Percentiles rank a stretch among this genome's conserved stretches.
Conservation (phyloP, 352 stramenopile genomes). For the Globisporangium yorkense region DNA sequence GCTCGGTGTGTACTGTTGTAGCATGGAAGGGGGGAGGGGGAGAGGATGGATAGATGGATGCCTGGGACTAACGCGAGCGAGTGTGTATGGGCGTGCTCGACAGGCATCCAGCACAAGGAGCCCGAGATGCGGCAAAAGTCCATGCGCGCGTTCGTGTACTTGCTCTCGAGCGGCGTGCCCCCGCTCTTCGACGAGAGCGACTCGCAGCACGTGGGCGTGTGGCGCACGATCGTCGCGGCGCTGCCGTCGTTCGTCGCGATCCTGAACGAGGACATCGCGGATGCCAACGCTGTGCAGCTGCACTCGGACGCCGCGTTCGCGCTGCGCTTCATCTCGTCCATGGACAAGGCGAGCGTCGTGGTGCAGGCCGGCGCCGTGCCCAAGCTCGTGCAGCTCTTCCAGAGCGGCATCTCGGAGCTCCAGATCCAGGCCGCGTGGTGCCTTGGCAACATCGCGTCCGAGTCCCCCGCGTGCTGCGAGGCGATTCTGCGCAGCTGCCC, state of each 20-base stretch:
- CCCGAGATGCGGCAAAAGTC: conserved; percentile 68
- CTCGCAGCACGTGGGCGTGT: conserved; percentile 78
- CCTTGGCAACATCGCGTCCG: conserved; percentile 80
- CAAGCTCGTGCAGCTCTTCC: conserved; percentile 79
- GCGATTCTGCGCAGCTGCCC: conserved; percentile 70
- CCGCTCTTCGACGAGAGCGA: conserved; percentile 80
- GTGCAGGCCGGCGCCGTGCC: conserved; percentile 66
- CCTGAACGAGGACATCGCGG: conserved; percentile 57
- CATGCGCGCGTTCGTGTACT: conserved; percentile 83
- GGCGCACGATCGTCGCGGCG: conserved; percentile 74
- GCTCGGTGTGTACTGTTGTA: conserved; percentile 26
- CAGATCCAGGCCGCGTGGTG: conserved; percentile 87
- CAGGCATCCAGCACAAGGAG: conserved; percentile 78
- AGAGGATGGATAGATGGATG: neutral
- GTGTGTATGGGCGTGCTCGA: neutral
- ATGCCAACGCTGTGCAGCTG: conserved; percentile 61
- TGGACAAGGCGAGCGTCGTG: conserved; percentile 79
- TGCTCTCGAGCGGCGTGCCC: conserved; percentile 80
- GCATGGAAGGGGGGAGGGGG: neutral
- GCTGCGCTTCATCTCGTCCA: conserved; percentile 84
- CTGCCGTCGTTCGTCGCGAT: conserved; percentile 77
- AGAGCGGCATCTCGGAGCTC: conserved; percentile 82
- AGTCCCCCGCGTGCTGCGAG: conserved; percentile 65
- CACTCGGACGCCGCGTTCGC: conserved; percentile 85
- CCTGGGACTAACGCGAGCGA: neutral